Evolutionary conservation across 2,329 filamentous ascomycete genomes (phyloP), one percentile per base, ranked within the genome.

Genomic region (Penicillium sp.): DNA sequence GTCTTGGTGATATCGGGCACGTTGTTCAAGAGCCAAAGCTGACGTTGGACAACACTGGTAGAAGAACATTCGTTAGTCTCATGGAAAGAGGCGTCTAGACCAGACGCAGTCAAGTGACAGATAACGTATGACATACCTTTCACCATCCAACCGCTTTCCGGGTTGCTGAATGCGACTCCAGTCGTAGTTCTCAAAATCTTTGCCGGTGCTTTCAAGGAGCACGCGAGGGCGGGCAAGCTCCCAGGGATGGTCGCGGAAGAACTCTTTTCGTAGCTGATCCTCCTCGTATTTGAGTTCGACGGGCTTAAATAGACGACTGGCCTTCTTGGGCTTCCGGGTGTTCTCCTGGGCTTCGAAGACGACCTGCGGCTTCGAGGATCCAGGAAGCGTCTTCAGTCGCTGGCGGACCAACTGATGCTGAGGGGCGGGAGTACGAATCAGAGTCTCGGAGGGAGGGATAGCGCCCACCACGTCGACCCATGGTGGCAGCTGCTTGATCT

Each of bases 161-260:
- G 79, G 81, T 74, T 97, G 94, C 63, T 80, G 77, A 61, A 95
- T 72, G 63, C 73, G 85, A 62, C 86, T 88, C 92, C 92, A 97
- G 71, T 96, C 84, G 64, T 84, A 85, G 48, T 75, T 78, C 69
- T 87, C 83, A 46, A 83, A 79, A 67, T 99, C 92, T 68, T 87
- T 88, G 47, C 94, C 94, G 65, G 92, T 88, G 61, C 85, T 79
- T 74, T 99, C 94, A 9, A 97, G 76, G 42, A 99, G 78, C 52
- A 96, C 80, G 61, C 90, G 82, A 48, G 94, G 94, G 56, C 92
- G 82, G 16, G 94, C 94, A 67, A 99, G 77, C 74, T 99, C 94
- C 94, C 94, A 99, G 5, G 94, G 94, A 70, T 99, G 94, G 71
- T 99, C 92, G 66, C 81, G 84, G 77, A 89, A 99, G 76, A 97